Conservation (phyloP, 768 basidiomycete species). For the Trametes meyenii region DNA sequence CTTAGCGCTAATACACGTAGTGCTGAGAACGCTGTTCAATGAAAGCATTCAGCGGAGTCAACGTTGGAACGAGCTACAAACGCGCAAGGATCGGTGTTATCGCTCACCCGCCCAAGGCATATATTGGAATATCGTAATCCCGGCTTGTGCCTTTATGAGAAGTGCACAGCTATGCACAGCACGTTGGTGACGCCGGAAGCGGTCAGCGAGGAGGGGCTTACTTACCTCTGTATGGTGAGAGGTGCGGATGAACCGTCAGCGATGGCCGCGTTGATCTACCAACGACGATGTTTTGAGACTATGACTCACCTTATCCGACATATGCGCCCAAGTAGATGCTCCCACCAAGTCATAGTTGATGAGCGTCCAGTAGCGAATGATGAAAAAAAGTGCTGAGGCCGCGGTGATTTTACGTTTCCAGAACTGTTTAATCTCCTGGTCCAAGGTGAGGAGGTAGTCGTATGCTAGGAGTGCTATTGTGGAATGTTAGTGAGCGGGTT, state of each 20-base stretch:
- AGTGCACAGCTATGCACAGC: neutral
- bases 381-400: slow-evolving; percentile 13
- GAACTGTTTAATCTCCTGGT: slow-evolving; percentile 4
- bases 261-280: too few species aligned
- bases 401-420: slow-evolving; percentile 18
- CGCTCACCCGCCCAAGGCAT: neutral
- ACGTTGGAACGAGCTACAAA: too few species aligned
- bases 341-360: neutral
- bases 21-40: neutral
- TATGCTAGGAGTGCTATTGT: slow-evolving; percentile 5
- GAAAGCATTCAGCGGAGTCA: neutral
- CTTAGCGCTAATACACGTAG: slow-evolving; percentile 3
- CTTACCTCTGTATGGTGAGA: neutral
- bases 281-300: too few species aligned
- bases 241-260: neutral
- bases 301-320: neutral
- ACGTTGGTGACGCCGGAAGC: neutral
- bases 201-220: neutral
- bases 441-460: slow-evolving; percentile 12
- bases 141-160: neutral
- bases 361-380: neutral
- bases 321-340: neutral
- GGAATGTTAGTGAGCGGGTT: neutral
- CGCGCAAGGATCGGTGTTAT: neutral
- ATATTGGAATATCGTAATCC: neutral